Evolutionary conservation across 163 green algal species (phyloP), one percentile per base, ranked within the genome.

Genomic region (Scenedesmus sp.): DNA sequence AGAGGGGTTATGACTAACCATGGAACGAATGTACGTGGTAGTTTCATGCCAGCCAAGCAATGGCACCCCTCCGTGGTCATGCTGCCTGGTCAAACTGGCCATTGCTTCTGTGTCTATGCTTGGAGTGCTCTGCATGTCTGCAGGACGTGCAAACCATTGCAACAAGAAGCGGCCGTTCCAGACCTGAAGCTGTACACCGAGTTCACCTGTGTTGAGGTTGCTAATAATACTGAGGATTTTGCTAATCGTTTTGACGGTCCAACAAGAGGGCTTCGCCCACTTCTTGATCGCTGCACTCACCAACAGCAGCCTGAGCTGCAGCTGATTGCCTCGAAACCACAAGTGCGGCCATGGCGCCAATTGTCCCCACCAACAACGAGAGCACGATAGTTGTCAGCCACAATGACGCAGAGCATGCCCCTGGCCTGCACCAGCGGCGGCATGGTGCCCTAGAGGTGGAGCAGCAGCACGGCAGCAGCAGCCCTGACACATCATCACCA

Each of bases 381-480:
- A 52, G 23, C 23, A 23, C 70, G 4, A n/a, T 52, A 12, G 70
- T 13, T 46, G 0, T 79, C 12, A 2, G 8, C 9, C 76, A n/a
- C 3, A 1, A 20, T 2, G 34, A 59, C 10, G 34, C 57, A 83
- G 52, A 90, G 52, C 60, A 64, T 12, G 26, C 62, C 6, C 6
- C 59, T 54, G 66, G 83, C 83, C 46, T 54, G 15, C 64, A 83
- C 46, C 64, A 90, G 46, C 34, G 46, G 46, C 84, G 52, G 8
- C 60, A 89, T 20, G 82, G 20, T 16, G 23, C 52, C 6, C 59
- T 88, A 56, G 20, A 73, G 15, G 34, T 76, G 83, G 34, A 57
- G 59, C 84, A 66, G 81, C 81, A 81, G 84, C 84, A 66, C 46
- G 66, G 0, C 85, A 90, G 66, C 85, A 90, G 85, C 23, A 5